Percentiles rank a stretch among this genome's conserved stretches.
Evolutionary conservation across 768 basidiomycete species (phyloP).

Genomic region (Termitomyces sp.): DNA sequence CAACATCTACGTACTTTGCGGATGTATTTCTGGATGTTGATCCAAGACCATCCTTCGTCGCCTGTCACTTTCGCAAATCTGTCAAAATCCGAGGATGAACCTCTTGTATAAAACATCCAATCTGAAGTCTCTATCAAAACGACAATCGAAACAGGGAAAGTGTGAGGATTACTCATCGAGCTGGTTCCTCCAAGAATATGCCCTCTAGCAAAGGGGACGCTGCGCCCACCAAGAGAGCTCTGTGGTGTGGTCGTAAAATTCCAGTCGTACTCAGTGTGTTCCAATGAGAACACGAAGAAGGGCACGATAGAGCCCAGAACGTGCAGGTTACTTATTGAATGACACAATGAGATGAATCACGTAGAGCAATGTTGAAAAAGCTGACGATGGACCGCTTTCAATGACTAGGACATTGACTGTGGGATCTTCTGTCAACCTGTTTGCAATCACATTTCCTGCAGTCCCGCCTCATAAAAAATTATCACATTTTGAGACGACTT

Average conservation of each 20-base stretch:
- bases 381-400: neutral
- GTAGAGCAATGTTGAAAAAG: neutral
- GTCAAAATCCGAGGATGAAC: conserved; percentile 23
- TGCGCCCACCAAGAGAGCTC: conserved; percentile 17
- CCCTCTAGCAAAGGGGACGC: conserved; percentile 18
- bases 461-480: neutral
- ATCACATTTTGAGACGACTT: neutral
- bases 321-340: conserved; percentile 15
- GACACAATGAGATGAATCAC: neutral
- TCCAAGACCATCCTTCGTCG: conserved; percentile 29
- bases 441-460: neutral
- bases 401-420: neutral
- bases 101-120: conserved; percentile 22
- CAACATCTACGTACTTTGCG: neutral
- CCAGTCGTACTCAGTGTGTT: conserved; percentile 23
- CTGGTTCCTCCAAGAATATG: conserved; percentile 30
- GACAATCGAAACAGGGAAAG: neutral
- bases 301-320: conserved; percentile 21
- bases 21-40: conserved; percentile 12
- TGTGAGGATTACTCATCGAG: conserved; percentile 12
- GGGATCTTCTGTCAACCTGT: neutral
- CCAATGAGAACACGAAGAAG: conserved; percentile 11
- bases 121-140: conserved; percentile 7
- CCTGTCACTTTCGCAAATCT: conserved; percentile 20
- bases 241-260: conserved; percentile 27